Evolutionary conservation across 2,329 filamentous ascomycete species (phyloP).

Genomic region (Fonsecaea nubica): DNA sequence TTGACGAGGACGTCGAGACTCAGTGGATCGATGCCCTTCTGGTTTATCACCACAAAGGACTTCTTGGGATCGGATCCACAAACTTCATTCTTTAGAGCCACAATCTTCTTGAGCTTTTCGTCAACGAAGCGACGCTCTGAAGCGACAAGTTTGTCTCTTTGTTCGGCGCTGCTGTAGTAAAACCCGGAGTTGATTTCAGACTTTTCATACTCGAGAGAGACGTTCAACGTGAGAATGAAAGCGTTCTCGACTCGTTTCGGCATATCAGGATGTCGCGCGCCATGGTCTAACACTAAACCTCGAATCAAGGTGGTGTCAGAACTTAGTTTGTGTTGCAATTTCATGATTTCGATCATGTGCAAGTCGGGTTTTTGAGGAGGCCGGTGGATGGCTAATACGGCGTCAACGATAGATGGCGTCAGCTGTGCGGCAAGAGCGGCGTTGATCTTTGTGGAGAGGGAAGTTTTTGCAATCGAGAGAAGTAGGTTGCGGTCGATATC

Average conservation of each 20-base stretch:
- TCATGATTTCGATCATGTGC: conserved; percentile 99
- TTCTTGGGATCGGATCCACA: conserved; percentile 93
- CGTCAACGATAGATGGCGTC: conserved; percentile 93
- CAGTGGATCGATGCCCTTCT: conserved; percentile 97
- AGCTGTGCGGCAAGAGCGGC: conserved; percentile 85
- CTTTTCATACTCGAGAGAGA: conserved; percentile 98
- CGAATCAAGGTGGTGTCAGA: conserved; percentile 96
- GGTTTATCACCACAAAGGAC: conserved; percentile 97
- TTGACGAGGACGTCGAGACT: conserved; percentile 96
- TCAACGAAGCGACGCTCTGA: conserved; percentile 96
- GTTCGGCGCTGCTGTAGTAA: conserved; percentile 96
- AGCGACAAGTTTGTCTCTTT: conserved; percentile 97
- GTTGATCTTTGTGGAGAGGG: conserved; percentile 94
- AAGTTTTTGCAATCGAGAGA: conserved; percentile 90
- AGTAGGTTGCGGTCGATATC: conserved; percentile 93
- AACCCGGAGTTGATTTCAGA: conserved; percentile 99
- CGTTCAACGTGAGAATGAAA: conserved; percentile 91
- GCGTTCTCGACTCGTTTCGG: conserved; percentile 95
- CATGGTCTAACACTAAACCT: conserved; percentile 91
- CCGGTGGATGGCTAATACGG: conserved; percentile 92
- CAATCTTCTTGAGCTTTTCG: conserved; percentile 94
- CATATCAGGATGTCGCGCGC: conserved; percentile 97
- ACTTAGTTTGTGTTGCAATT: conserved; percentile 97
- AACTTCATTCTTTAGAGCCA: conserved; percentile 96
- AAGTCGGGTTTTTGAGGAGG: conserved; percentile 90